These are phyloP conservation scores for Tephrocybe sp. DNA, from an alignment of 768 basidiomycete genomes.

Conservation along the genomic window DNA sequence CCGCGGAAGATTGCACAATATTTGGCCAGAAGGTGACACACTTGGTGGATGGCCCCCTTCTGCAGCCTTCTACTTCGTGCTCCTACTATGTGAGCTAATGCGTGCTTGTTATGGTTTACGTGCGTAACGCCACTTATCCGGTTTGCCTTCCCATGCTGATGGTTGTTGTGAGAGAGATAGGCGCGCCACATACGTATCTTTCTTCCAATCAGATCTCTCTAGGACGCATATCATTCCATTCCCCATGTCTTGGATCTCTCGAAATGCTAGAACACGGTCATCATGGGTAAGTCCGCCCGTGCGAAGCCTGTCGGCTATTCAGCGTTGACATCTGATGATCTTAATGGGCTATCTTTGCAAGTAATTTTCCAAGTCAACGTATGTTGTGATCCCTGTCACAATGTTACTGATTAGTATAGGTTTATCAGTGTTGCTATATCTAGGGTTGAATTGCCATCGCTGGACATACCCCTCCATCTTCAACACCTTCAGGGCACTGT, in stretches of 20 bases:
- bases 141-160: constrained; percentile 23
- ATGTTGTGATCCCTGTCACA: constrained; percentile 19
- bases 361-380: constrained; percentile 7
- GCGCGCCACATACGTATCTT: constrained; percentile 28
- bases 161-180: constrained; percentile 23
- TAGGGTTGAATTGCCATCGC: constrained; percentile 11
- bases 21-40: constrained; percentile 29
- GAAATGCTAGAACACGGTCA: constrained; percentile 18
- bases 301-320: constrained; percentile 23
- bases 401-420: constrained; percentile 7
- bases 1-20: constrained; percentile 44
- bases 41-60: constrained; percentile 29
- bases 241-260: constrained; percentile 15
- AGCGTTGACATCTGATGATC: constrained; percentile 17
- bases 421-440: constrained; percentile 13
- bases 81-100: constrained; percentile 24
- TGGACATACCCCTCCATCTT: not conserved
- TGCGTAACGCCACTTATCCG: constrained; percentile 43
- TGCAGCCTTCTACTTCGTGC: constrained; percentile 24
- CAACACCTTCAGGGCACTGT: not conserved
- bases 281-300: constrained; percentile 19
- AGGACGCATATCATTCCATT: constrained; percentile 19
- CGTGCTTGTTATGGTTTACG: constrained; percentile 35
- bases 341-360: constrained; percentile 12
- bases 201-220: constrained; percentile 27